Percentiles rank a stretch among this genome's conserved stretches.
These are phyloP conservation scores for Paecilomyces dactylethromorphus DNA, from an alignment of 2,329 filamentous ascomycete species.

Conservation along the genomic window DNA sequence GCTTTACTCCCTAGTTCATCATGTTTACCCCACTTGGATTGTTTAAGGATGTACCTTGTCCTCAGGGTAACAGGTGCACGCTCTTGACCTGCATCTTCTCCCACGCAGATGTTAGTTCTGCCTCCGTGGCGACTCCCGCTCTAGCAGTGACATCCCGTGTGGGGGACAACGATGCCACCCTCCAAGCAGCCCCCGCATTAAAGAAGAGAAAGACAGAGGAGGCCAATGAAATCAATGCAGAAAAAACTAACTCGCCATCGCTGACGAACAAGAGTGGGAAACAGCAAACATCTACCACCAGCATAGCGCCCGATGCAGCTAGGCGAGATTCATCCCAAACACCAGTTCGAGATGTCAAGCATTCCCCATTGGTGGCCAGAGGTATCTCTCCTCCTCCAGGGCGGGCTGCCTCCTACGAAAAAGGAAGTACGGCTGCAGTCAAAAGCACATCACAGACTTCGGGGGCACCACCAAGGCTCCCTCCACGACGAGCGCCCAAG, in stretches of 20 bases:
- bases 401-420: constrained; percentile 4
- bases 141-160: constrained; percentile 12
- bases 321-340: constrained; percentile 1
- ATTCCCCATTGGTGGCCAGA: constrained; percentile 17
- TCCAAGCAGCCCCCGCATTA: constrained; percentile 11
- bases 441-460: neutral
- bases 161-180: neutral
- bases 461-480: constrained; percentile 5
- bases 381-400: constrained; percentile 24
- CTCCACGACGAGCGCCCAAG: constrained; percentile 26
- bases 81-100: constrained; percentile 54
- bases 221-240: constrained; percentile 1
- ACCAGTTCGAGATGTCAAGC: constrained; percentile 7
- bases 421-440: neutral
- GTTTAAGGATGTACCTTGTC: constrained; percentile 49
- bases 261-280: constrained; percentile 1
- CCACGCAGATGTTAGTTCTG: constrained; percentile 32
- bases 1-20: constrained; percentile 5
- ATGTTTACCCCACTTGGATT: constrained; percentile 54
- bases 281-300: constrained; percentile 4
- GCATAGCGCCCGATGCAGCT: constrained; percentile 6
- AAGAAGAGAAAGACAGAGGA: constrained; percentile 23
- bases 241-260: neutral
- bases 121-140: constrained; percentile 1
- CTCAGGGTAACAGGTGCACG: constrained; percentile 43